Evolutionary conservation across 2,329 filamentous ascomycete genomes (phyloP), one percentile per base, ranked within the genome.

Genomic region (Trichothecium sympodiale): DNA sequence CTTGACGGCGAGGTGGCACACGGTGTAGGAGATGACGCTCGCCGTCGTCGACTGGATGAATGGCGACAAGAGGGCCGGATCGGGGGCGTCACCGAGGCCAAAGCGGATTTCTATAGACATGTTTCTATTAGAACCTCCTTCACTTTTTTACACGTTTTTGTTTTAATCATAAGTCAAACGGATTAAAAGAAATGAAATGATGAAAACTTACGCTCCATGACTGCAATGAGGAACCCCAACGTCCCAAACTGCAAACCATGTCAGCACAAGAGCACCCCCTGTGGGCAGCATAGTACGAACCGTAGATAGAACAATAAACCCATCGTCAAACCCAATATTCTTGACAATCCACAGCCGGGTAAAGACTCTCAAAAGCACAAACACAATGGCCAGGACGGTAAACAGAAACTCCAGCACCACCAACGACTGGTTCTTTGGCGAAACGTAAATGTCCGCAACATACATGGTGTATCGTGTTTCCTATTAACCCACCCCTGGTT

Each of bases 1-100:
- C 36, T 54, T 54, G 38, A 52, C 42, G 26, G 41, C 29, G 12
- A 50, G 33, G 31, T 51, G 48, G 15, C 43, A 42, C 31, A 48
- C 32, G 34, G 41, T 51, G 42, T 54, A 52, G 17, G 40, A 33
- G 7, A 48, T 36, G 36, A 52, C 41, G 17, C 43, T 50, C 12
- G 42, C 46, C 32, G 41, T 41, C 12, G 43, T 43, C 5, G 47
- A 37, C 14, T 40, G 40, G n/a, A 50, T 41, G 32, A 51, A 51
- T 17, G 39, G 35, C 7, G 33, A 15, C 25, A 45, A 36, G 23
- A 36, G 27, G 12, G 38, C 42, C 2, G 35, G 40, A 9, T 40
- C 29, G 17, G 43, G 40, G 0, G 41, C 30, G 5, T 45, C 36
- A n/a, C 48, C 48, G 1, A 52, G 39, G 2, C 47, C 49, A 31